These are phyloP conservation scores for Colletotrichum lini DNA, from an alignment of 2,329 filamentous ascomycete species.

Conservation along the genomic window DNA sequence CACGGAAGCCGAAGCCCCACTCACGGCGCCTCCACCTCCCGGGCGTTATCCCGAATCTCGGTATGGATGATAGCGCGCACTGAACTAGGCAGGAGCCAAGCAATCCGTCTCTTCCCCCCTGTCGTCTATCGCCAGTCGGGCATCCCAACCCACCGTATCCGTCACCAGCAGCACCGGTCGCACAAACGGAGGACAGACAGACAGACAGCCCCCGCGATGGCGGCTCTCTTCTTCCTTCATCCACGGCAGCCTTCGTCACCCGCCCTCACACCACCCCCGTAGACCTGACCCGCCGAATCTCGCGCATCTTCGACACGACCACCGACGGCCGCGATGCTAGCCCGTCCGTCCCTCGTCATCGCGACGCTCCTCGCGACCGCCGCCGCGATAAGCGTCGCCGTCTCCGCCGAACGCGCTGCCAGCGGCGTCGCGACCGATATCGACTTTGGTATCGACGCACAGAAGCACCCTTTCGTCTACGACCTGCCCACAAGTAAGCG, in stretches of 20 bases:
- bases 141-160: constrained; percentile 5
- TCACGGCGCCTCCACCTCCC: background rate
- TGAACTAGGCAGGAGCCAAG: constrained; percentile 10
- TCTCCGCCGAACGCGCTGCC: constrained; percentile 2
- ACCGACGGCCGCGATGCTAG: constrained; percentile 3
- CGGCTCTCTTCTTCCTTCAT: background rate
- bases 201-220: constrained; percentile 4
- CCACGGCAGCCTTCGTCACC: background rate
- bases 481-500: constrained; percentile 17
- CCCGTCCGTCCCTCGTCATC: background rate
- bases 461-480: constrained; percentile 34
- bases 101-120: background rate
- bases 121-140: background rate
- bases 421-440: constrained; percentile 32
- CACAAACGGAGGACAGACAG: background rate
- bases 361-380: constrained; percentile 1
- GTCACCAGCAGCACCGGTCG: background rate
- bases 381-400: constrained; percentile 16
- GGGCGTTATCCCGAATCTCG: background rate
- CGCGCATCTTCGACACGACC: too few relatives aligned
- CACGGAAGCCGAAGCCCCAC: background rate
- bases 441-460: constrained; percentile 25
- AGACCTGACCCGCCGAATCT: background rate
- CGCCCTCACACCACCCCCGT: background rate
- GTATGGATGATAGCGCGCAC: background rate